Percentiles rank a stretch among this genome's conserved stretches.
These are phyloP conservation scores for Scheffersomyces cryptocercus DNA, from an alignment of 1,139 yeast genomes.

Conservation along the genomic window DNA sequence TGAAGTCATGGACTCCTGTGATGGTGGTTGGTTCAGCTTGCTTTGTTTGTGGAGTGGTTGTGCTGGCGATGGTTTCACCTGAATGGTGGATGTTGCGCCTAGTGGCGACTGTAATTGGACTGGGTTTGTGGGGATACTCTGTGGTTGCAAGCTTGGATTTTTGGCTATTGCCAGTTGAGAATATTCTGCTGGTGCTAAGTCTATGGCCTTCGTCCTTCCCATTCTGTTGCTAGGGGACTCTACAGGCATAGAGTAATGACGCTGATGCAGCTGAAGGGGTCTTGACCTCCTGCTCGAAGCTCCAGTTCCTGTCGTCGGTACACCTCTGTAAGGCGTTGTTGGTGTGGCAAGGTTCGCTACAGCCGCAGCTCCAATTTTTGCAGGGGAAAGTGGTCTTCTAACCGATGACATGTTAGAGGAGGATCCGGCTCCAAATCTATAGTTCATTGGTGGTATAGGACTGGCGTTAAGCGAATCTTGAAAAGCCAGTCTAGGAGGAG, in stretches of 20 bases:
- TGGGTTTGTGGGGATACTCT: conserved; percentile 3
- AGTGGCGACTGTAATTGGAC: conserved; percentile 21
- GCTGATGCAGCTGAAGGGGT: conserved; percentile 29
- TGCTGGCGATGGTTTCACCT: conserved; percentile 47
- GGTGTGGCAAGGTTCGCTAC: conserved; percentile 55
- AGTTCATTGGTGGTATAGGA: conserved; percentile 38
- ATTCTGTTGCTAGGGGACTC: conserved; percentile 17
- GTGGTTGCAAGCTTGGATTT: conserved; percentile 3
- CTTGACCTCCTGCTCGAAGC: conserved; percentile 14
- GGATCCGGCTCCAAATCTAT: conserved; percentile 41
- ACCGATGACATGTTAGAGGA: conserved; percentile 13
- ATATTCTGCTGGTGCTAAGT: conserved; percentile 1
- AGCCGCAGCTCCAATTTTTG: conserved; percentile 72
- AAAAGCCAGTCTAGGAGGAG: conserved; percentile 11
- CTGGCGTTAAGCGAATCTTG: conserved; percentile 23
- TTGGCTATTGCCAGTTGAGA: conserved; percentile 7
- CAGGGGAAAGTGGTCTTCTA: conserved; percentile 61
- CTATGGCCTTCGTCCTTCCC: conserved; percentile 3
- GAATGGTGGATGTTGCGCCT: conserved; percentile 39
- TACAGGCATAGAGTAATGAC: conserved; percentile 47
- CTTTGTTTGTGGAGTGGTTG: conserved; percentile 44
- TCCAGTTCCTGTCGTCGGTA: conserved; percentile 8
- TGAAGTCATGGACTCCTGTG: conserved; percentile 53
- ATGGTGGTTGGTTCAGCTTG: conserved; percentile 36
- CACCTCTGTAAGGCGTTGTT: conserved; percentile 27